These are phyloP conservation scores for Hypoxylon rubiginosum DNA, from an alignment of 2,329 filamentous ascomycete genomes.

Conservation along the genomic window DNA sequence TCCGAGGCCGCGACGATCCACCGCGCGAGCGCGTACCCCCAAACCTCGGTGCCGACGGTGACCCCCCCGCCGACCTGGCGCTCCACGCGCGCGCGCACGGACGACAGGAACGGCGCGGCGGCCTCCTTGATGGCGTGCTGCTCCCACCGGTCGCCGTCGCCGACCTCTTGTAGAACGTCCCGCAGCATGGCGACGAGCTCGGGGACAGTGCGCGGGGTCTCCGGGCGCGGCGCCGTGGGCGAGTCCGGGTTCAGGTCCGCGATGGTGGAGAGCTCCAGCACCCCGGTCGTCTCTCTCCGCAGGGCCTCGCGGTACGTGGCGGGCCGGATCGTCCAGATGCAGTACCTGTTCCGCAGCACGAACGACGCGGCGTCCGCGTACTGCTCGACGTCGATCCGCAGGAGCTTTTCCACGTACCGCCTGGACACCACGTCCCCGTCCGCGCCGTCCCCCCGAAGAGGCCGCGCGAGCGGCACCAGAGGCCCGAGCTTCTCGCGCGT, in stretches of 20 bases:
- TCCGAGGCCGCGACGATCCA: slow-evolving; percentile 47
- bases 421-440: slow-evolving; percentile 17
- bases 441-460: not conserved
- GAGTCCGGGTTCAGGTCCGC: not conserved
- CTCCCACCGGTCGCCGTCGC: slow-evolving; percentile 41
- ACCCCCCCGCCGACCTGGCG: not conserved
- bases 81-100: slow-evolving; percentile 27
- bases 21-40: slow-evolving; percentile 49
- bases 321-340: slow-evolving; percentile 46
- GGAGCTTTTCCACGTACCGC: slow-evolving; percentile 39
- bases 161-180: slow-evolving; percentile 34
- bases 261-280: not conserved
- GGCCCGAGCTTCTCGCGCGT: slow-evolving; percentile 32
- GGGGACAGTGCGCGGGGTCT: slow-evolving; percentile 15
- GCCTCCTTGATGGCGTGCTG: slow-evolving; percentile 32
- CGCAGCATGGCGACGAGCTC: slow-evolving; percentile 36
- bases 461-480: slow-evolving; percentile 17
- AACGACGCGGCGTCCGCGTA: slow-evolving; percentile 34
- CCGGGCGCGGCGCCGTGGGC: no score
- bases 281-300: not conserved
- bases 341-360: slow-evolving; percentile 43
- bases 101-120: slow-evolving; percentile 41
- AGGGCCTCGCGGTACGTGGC: not conserved
- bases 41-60: slow-evolving; percentile 19
- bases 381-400: slow-evolving; percentile 39